Evolutionary conservation across 2,329 filamentous ascomycete species (phyloP).

Genomic region (Pseudocercospora macadamiae): DNA sequence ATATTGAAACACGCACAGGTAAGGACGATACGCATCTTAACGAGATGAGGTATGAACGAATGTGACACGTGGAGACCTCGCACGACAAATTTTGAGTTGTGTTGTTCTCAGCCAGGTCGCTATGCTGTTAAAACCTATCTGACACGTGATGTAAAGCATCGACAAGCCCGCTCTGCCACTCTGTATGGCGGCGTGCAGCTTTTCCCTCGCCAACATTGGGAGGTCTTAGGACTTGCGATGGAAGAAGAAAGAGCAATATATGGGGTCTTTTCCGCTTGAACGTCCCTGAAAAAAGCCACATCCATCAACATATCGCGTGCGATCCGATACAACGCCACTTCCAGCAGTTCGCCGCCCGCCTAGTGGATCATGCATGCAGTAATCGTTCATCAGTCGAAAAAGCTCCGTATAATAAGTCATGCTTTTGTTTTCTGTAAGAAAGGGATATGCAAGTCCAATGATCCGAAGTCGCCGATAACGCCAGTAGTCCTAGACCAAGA

Average conservation of each 20-base stretch:
- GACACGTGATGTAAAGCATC: conserved; percentile 3
- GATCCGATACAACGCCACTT: conserved; percentile 1
- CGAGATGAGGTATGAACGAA: too few species aligned
- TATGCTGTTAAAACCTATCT: conserved; percentile 4
- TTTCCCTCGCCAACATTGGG: not conserved
- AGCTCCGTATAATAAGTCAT: conserved; percentile 1
- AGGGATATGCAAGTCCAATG: conserved; percentile 3
- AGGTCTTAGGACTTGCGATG: not conserved
- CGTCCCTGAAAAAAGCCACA: conserved; percentile 8
- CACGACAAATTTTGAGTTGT: conserved; percentile 2
- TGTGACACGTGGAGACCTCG: too few species aligned
- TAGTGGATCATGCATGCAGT: conserved; percentile 7
- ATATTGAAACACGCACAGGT: too few species aligned
- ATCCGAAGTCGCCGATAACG: conserved; percentile 1
- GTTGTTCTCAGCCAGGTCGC: conserved; percentile 7
- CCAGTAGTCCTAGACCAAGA: not conserved
- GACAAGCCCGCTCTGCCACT: not conserved
- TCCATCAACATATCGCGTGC: conserved; percentile 4
- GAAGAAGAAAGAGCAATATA: conserved; percentile 3
- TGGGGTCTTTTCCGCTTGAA: conserved; percentile 6
- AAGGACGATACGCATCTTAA: too few species aligned
- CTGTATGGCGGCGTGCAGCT: too few species aligned
- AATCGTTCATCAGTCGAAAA: not conserved
- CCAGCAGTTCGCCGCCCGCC: conserved; percentile 1
- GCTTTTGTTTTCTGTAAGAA: conserved; percentile 9